Percentiles rank a stretch among this genome's conserved stretches.
phyloP scores from a whole-genome alignment of 2,329 filamentous ascomycete species.

The Clonostachys rosea region DNA sequence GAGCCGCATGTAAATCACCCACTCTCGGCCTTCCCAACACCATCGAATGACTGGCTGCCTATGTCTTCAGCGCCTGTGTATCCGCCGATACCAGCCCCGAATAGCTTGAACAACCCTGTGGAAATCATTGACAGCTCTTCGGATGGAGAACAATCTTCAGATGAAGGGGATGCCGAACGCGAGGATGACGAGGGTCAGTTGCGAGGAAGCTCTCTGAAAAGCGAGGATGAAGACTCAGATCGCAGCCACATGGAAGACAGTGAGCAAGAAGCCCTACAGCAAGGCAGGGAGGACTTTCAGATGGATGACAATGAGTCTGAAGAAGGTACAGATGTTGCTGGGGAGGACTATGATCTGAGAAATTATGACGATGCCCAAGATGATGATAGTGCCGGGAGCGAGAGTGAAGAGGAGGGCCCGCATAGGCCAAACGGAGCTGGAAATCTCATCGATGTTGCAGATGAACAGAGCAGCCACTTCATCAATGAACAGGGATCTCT shows the following conservation, averaged over 20 bases:
- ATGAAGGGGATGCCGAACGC: background rate
- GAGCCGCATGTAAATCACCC: background rate
- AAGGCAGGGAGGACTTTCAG: background rate
- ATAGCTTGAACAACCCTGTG: conserved; percentile 1
- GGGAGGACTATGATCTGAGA: conserved; percentile 25
- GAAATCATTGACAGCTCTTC: conserved; percentile 6
- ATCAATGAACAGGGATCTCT: no score
- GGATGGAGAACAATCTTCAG: background rate
- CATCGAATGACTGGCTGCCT: background rate
- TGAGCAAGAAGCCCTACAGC: background rate
- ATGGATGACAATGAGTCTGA: conserved; percentile 12
- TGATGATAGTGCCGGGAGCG: conserved; percentile 18
- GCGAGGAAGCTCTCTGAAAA: background rate
- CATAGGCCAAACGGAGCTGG: conserved; percentile 18
- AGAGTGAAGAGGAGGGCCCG: conserved; percentile 19
- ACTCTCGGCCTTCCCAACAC: no score
- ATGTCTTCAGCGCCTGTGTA: background rate
- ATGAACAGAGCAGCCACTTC: no score
- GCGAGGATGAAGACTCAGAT: conserved; percentile 4
- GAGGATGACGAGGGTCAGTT: conserved; percentile 1
- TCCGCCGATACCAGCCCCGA: background rate
- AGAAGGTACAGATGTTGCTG: conserved; percentile 17
- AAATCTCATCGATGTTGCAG: background rate
- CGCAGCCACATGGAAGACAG: conserved; percentile 5
- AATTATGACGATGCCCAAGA: conserved; percentile 22